Evolutionary conservation across 2,329 filamentous ascomycete species (phyloP).

Genomic region (Microsporum canis): DNA sequence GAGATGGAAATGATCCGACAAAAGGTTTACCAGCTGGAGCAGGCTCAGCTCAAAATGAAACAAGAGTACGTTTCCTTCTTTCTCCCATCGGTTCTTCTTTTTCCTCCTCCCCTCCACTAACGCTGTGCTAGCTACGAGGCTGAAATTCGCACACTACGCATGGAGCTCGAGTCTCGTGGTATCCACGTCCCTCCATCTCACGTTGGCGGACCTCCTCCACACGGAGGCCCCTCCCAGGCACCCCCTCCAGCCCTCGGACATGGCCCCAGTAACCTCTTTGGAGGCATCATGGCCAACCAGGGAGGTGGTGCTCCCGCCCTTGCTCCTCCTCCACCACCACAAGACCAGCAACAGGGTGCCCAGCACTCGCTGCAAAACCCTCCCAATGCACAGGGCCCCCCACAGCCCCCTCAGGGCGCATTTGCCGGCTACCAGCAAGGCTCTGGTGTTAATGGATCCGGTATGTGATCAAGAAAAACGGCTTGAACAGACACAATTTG

Average conservation of each 20-base stretch:
- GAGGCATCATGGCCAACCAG: conserved; percentile 87
- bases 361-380: conserved; percentile 50
- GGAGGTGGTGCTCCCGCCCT: conserved; percentile 76
- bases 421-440: conserved; percentile 59
- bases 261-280: conserved; percentile 81
- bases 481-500: background rate
- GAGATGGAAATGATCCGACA: conserved; percentile 91
- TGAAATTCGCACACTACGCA: conserved; percentile 71
- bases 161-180: conserved; percentile 68
- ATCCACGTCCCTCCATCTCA: conserved; percentile 55
- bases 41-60: conserved; percentile 78
- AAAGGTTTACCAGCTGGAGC: conserved; percentile 88
- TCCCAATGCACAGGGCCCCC: conserved; percentile 49
- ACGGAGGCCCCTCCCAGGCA: conserved; percentile 70
- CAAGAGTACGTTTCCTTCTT: conserved; percentile 56
- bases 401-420: conserved; percentile 59
- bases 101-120: background rate
- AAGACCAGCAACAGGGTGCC: conserved; percentile 46
- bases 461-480: conserved; percentile 10
- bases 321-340: conserved; percentile 60
- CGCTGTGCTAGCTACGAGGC: conserved; percentile 66
- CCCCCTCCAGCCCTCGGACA: conserved; percentile 77
- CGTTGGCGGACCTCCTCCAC: conserved; percentile 59
- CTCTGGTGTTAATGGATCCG: conserved; percentile 51
- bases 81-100: background rate